A percentile compares a stretch with the other conserved stretches of the same genome.
These are phyloP conservation scores for Periconia sp. DNA, from an alignment of 2,329 filamentous ascomycete species.

Conservation along the genomic window DNA sequence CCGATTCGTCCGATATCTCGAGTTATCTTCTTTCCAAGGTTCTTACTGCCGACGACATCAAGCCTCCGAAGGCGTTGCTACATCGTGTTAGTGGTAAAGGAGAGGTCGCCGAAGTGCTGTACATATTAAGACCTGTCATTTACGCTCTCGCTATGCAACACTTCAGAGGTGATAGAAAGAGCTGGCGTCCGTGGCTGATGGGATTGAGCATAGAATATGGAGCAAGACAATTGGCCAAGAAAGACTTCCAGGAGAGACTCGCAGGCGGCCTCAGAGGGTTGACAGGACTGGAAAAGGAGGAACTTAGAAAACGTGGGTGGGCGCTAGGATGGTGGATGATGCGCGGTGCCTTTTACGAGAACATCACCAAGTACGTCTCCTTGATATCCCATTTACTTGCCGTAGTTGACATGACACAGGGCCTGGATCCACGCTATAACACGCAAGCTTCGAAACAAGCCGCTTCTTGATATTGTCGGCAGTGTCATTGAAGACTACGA, in stretches of 20 bases:
- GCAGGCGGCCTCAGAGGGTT: conserved; percentile 76
- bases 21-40: conserved; percentile 88
- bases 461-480: conserved; percentile 79
- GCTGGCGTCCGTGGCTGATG: conserved; percentile 91
- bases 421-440: conserved; percentile 72
- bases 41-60: conserved; percentile 94
- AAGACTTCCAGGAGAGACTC: conserved; percentile 65
- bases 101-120: conserved; percentile 85
- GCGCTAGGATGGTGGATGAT: conserved; percentile 94
- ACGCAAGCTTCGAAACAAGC: conserved; percentile 71
- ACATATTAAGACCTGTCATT: conserved; percentile 85
- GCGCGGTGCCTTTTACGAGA: conserved; percentile 96
- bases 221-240: conserved; percentile 81
- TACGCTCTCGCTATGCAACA: conserved; percentile 85
- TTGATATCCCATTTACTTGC: background rate
- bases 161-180: conserved; percentile 72
- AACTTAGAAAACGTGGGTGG: conserved; percentile 87
- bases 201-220: conserved; percentile 86
- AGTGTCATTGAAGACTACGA: conserved; percentile 95
- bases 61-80: conserved; percentile 84
- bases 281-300: conserved; percentile 86
- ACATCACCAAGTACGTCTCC: conserved; percentile 70
- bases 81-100: conserved; percentile 76
- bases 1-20: conserved; percentile 80
- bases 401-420: conserved; percentile 44